Evolutionary conservation across 163 green algal species (phyloP).

Genomic region (Trebouxiophyceae sp.): DNA sequence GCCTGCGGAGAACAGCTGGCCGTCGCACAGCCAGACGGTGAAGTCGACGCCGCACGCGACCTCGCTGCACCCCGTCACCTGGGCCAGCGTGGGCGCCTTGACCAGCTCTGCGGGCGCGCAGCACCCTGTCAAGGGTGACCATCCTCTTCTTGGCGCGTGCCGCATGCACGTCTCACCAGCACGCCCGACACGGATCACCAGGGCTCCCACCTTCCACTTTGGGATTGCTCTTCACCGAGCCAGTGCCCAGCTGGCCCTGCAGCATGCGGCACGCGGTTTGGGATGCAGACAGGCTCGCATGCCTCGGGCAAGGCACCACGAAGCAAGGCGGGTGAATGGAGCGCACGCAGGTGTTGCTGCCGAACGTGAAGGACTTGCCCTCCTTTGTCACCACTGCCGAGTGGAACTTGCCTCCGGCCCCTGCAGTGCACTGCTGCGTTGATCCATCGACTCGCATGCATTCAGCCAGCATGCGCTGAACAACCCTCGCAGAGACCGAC

Average conservation of each 20-base stretch:
- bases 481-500: too few species aligned
- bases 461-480: too few species aligned
- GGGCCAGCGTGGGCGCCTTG: background rate
- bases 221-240: slow-evolving; percentile 34
- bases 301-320: too few species aligned
- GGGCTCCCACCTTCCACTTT: slow-evolving; percentile 37
- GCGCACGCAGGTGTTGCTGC: slow-evolving; percentile 62
- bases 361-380: slow-evolving; percentile 65
- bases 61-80: slow-evolving; percentile 3
- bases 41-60: slow-evolving; percentile 82
- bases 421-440: too few species aligned
- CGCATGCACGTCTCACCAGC: too few species aligned
- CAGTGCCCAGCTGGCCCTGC: slow-evolving; percentile 54
- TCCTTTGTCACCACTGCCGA: slow-evolving; percentile 53
- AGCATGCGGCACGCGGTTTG: too few species aligned
- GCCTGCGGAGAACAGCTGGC: slow-evolving; percentile 24
- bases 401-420: slow-evolving; percentile 59
- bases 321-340: too few species aligned
- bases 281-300: too few species aligned
- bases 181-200: too few species aligned
- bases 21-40: slow-evolving; percentile 70
- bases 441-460: too few species aligned
- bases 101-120: slow-evolving; percentile 24
- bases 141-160: too few species aligned
- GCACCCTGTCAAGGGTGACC: too few species aligned